A percentile compares a stretch with the other conserved stretches of the same genome.
These are phyloP conservation scores for Saccharomyces hybrid DNA, from an alignment of 1,139 yeast genomes.

Conservation along the genomic window DNA sequence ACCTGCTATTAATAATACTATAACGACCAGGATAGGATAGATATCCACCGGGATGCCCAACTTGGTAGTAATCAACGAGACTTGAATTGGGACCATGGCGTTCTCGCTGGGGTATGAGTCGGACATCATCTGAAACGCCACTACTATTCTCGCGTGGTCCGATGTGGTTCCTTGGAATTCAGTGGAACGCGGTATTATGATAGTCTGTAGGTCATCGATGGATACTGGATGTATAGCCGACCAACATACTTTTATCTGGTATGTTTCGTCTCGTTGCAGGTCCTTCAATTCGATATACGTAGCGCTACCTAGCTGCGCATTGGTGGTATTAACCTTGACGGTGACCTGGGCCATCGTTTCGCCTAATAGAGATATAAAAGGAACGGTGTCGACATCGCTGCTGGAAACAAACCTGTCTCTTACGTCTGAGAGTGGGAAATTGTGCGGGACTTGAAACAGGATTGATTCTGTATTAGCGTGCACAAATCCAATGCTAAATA, in stretches of 20 bases:
- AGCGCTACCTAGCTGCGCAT: background rate
- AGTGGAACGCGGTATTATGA: slow-evolving; percentile 11
- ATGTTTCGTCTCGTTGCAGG: slow-evolving; percentile 8
- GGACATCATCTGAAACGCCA: slow-evolving; percentile 10
- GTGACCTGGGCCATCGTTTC: background rate
- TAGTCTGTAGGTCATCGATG: slow-evolving; percentile 6
- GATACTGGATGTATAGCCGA: slow-evolving; percentile 16
- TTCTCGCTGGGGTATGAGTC: slow-evolving; percentile 15
- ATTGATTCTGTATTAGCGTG: slow-evolving; percentile 6
- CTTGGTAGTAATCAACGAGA: slow-evolving; percentile 17
- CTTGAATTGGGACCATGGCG: slow-evolving; percentile 16
- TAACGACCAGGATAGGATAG: slow-evolving; percentile 7
- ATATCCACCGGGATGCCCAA: slow-evolving; percentile 25
- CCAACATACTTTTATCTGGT: slow-evolving; percentile 17
- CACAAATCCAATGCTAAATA: background rate
- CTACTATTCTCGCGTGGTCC: slow-evolving; percentile 12
- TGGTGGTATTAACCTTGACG: background rate
- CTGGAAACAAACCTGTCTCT: background rate
- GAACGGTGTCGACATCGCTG: background rate
- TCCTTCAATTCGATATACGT: slow-evolving; percentile 10
- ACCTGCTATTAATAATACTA: background rate
- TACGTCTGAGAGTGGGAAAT: background rate
- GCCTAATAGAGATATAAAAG: background rate
- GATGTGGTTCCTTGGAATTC: slow-evolving; percentile 10
- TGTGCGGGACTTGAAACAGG: background rate